Evolutionary conservation across 2,329 filamentous ascomycete genomes (phyloP).

Genomic region (Trichoderma breve): DNA sequence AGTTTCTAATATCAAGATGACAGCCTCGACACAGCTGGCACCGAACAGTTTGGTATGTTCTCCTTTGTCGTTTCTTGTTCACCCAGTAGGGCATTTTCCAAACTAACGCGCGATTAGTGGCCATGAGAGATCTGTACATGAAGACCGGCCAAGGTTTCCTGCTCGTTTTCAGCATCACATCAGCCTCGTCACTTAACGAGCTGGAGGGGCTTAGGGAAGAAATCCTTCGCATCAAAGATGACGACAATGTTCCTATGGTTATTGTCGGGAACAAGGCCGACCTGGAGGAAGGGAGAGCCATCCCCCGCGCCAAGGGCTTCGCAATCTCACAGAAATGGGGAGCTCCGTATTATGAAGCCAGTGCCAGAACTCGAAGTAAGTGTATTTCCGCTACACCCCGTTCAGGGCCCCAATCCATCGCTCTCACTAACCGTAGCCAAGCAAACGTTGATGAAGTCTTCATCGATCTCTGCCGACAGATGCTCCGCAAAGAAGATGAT

Average conservation of each 20-base stretch:
- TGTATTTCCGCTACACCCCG: conserved; percentile 16
- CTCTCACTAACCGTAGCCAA: conserved; percentile 38
- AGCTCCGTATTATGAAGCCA: conserved; percentile 88
- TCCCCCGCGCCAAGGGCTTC: conserved; percentile 77
- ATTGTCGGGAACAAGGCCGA: conserved; percentile 92
- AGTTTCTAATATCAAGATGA: not conserved
- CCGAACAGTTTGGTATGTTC: conserved; percentile 82
- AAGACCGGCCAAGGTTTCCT: conserved; percentile 90
- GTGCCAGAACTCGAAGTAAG: conserved; percentile 70
- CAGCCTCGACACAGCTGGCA: conserved; percentile 84
- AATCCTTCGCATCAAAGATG: conserved; percentile 87
- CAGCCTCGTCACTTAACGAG: conserved; percentile 77
- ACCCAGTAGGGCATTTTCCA: not conserved
- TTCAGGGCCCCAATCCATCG: no score
- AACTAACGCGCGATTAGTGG: conserved; percentile 40
- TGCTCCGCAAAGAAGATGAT: conserved; percentile 69
- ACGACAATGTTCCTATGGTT: conserved; percentile 80
- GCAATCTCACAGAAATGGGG: conserved; percentile 84
- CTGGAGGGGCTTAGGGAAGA: conserved; percentile 80
- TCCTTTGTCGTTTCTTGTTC: not conserved
- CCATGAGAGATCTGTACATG: conserved; percentile 83
- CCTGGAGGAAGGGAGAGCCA: conserved; percentile 78
- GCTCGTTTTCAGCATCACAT: conserved; percentile 89
- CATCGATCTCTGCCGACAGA: conserved; percentile 77
- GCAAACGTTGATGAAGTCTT: conserved; percentile 91